A percentile compares a stretch with the other conserved stretches of the same genome.
Conservation (phyloP, 2,329 filamentous ascomycete species). For the Elsinoe arachidis region DNA sequence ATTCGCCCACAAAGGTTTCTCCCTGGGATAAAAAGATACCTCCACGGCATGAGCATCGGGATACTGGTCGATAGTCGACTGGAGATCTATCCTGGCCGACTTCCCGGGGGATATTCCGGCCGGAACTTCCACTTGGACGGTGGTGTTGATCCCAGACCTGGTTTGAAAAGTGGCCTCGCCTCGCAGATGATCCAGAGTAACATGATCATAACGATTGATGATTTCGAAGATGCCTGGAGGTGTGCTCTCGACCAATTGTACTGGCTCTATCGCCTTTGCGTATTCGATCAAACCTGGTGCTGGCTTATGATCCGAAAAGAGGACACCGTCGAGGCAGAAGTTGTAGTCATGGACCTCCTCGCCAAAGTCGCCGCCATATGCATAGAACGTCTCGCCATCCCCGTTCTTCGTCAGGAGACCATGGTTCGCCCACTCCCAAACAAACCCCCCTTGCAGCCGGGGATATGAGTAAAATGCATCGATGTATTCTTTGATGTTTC, state of each 20-base stretch:
- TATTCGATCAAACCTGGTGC: conserved; percentile 35
- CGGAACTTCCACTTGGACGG: neutral
- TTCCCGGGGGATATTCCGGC: neutral
- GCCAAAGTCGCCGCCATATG: conserved; percentile 37
- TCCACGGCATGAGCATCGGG: conserved; percentile 39
- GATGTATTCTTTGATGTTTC: conserved; percentile 60
- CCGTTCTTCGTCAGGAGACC: conserved; percentile 33
- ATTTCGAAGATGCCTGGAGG: conserved; percentile 21
- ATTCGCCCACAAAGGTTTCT: conserved; percentile 39
- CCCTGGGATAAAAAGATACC: conserved; percentile 37
- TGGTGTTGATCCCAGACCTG: neutral
- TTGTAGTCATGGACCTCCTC: conserved; percentile 34
- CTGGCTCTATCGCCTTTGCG: conserved; percentile 38
- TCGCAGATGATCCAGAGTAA: conserved; percentile 9
- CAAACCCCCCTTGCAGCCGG: conserved; percentile 54
- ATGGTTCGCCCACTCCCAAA: conserved; percentile 41
- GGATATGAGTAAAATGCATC: conserved; percentile 53
- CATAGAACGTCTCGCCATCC: conserved; percentile 32
- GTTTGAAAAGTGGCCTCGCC: conserved; percentile 1
- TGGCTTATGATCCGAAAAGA: conserved; percentile 34
- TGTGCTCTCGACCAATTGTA: conserved; percentile 22
- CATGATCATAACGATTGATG: conserved; percentile 27
- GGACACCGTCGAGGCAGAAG: conserved; percentile 39
- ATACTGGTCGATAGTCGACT: neutral
- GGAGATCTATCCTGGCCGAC: conserved; percentile 6